These are phyloP conservation scores for Blastocystis sp. DNA, from an alignment of 352 stramenopile species.

Conservation along the genomic window DNA sequence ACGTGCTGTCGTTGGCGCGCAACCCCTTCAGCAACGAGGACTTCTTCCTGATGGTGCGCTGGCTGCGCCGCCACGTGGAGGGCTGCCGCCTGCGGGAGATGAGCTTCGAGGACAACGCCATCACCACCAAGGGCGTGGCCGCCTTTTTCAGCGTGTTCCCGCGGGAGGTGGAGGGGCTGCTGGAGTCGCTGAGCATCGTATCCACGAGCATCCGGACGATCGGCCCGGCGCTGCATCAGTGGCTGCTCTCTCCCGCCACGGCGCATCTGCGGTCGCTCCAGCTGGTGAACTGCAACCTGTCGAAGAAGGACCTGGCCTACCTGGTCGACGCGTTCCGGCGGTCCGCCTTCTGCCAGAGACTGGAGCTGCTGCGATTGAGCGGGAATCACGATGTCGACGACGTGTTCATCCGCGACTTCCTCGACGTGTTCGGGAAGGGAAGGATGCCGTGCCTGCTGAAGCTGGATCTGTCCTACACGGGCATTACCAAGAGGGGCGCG, in stretches of 20 bases:
- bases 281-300: slow-evolving; percentile 43
- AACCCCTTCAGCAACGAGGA: slow-evolving; percentile 27
- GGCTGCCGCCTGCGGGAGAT: not conserved
- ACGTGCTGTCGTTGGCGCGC: not conserved
- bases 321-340: not conserved
- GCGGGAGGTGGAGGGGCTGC: not conserved
- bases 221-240: not conserved
- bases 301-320: not conserved
- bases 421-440: not conserved
- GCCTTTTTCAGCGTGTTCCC: not conserved
- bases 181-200: not conserved
- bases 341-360: slow-evolving; percentile 13
- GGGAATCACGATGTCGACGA: slow-evolving; percentile 39
- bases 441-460: not conserved
- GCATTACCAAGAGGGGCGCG: slow-evolving; percentile 19
- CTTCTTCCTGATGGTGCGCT: not conserved
- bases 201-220: not conserved
- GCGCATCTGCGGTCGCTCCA: not conserved
- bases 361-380: slow-evolving; percentile 16
- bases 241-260: not conserved
- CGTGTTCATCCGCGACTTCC: slow-evolving; percentile 10
- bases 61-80: not conserved
- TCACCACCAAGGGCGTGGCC: slow-evolving; percentile 11
- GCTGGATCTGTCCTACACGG: slow-evolving; percentile 43
- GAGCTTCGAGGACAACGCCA: not conserved